A percentile compares a stretch with the other conserved stretches of the same genome.
These are phyloP conservation scores for Lodderomyces oxycetoniae DNA, from an alignment of 1,139 yeast species.

Conservation along the genomic window DNA sequence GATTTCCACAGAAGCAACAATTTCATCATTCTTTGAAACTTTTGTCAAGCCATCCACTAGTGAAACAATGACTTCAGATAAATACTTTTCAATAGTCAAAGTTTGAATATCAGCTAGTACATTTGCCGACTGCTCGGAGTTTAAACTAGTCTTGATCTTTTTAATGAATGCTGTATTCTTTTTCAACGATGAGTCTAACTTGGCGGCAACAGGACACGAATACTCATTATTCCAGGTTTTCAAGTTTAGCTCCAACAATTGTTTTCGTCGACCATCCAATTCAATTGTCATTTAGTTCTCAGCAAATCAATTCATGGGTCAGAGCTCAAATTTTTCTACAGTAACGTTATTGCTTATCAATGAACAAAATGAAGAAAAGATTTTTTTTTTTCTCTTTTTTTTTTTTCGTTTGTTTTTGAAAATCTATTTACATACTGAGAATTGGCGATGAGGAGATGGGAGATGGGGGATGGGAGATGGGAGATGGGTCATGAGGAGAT, in stretches of 20 bases:
- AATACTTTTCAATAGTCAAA: conserved; percentile 68
- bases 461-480: too few species aligned
- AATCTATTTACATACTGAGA: too few species aligned
- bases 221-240: conserved; percentile 53
- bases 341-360: too few species aligned
- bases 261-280: conserved; percentile 15
- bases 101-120: conserved; percentile 59
- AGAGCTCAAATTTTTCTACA: too few species aligned
- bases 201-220: conserved; percentile 22
- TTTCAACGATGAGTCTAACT: conserved; percentile 73
- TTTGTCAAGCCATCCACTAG: conserved; percentile 59
- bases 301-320: too few species aligned
- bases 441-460: too few species aligned
- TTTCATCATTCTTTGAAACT: conserved; percentile 54
- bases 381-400: too few species aligned
- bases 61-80: conserved; percentile 65
- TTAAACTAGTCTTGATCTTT: conserved; percentile 57
- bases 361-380: too few species aligned
- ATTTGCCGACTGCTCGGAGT: conserved; percentile 30
- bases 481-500: too few species aligned
- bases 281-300: conserved; percentile 13
- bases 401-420: too few species aligned
- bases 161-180: conserved; percentile 80
- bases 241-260: conserved; percentile 39
- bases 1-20: conserved; percentile 61